Base-by-base conservation (phyloP, 768 basidiomycete species). In the Paxillus rubicundulus region DNA sequence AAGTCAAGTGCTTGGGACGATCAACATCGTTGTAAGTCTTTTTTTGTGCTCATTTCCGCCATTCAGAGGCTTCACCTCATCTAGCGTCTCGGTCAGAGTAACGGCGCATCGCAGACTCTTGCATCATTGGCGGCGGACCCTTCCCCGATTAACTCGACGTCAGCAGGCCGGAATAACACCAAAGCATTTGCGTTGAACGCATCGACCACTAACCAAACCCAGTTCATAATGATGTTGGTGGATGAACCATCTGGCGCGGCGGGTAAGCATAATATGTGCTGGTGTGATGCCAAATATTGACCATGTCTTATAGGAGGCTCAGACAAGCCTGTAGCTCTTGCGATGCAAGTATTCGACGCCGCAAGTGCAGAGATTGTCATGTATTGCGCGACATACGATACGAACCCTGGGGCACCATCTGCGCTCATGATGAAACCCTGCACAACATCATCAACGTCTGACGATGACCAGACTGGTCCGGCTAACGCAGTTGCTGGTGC, bases 301-400 rank as follows among this genome's bases (percentile, higher is more conserved):
- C 8, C 18, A 28, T 4, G 34, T 43, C 13, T 47, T 57, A 9
- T 46, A 59, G 54, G 54, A 55, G 14, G 16, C 49, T 20, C 50
- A 14, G 54, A 60, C 21, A 61, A 62, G 53, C 59, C 57, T 13
- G 82, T 85, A 28, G 66, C 62, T 2, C 66, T 89, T 18, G 71
- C 74, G 54, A 61, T 76, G 27, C 68, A 73, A 4, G 67, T 84
- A 49, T 77, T 76, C 54, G 67, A 77, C 50, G 66, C 73, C 20
- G 53, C 45, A 9, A 59, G 51, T 10, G 77, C 73, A 0, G 47
- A 60, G 20, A 69, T 72, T 59, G 65, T 71, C 50, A 63, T 70
- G 20, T 82, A 74, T 61, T 89, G 87, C 54, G 82, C 79, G 5
- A 87, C 85, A 5, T 87, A 79, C 61, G 74, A 86, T 56, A 74